Percentiles rank a stretch among this genome's conserved stretches.
Conservation (phyloP, 768 basidiomycete species). For the Suillus spraguei region DNA sequence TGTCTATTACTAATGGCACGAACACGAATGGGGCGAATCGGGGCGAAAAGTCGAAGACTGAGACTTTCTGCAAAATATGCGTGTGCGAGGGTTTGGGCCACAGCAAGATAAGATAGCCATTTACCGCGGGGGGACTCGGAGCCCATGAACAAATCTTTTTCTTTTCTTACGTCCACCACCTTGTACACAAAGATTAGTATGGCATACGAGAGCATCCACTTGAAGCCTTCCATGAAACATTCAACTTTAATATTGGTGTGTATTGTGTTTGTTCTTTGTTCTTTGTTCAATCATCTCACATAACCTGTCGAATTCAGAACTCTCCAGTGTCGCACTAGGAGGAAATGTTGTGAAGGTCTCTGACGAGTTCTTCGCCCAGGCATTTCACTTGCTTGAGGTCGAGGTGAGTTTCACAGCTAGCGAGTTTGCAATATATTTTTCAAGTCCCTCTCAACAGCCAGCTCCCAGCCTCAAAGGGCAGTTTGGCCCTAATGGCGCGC, state of each 20-base stretch:
- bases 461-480: constrained; percentile 91
- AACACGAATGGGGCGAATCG: no score
- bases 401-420: constrained; percentile 50
- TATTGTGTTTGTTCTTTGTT: background rate
- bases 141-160: background rate
- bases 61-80: no score
- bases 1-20: no score
- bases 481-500: constrained; percentile 93
- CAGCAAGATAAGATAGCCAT: background rate
- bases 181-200: constrained; percentile 30
- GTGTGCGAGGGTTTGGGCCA: no score
- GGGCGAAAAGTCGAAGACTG: no score
- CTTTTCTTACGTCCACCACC: background rate
- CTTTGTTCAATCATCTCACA: constrained; percentile 1
- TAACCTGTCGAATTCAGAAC: constrained; percentile 51
- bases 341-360: constrained; percentile 76
- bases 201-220: constrained; percentile 47
- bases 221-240: constrained; percentile 48
- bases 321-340: constrained; percentile 86
- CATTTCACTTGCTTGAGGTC: constrained; percentile 78
- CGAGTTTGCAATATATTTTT: constrained; percentile 2
- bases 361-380: constrained; percentile 96
- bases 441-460: constrained; percentile 50
- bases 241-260: constrained; percentile 56
- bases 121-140: background rate